Percentiles rank a stretch among this genome's conserved stretches.
Conservation (phyloP, 2,329 filamentous ascomycete genomes). For the Apiospora saccharicola region DNA sequence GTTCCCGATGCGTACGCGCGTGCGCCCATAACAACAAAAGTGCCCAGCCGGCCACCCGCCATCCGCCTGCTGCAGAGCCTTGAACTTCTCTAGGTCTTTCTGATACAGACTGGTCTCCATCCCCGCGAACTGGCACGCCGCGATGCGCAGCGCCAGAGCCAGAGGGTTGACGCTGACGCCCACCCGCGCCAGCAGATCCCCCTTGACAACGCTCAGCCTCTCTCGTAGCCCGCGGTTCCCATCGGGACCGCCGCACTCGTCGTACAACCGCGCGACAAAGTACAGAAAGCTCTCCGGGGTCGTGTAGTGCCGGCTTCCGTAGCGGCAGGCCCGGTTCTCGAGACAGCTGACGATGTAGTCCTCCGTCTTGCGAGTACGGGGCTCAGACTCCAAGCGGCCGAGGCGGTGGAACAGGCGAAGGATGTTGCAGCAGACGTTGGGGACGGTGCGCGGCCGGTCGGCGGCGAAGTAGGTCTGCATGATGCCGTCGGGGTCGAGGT, state of each 20-base stretch:
- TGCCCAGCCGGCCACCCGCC: slow-evolving; percentile 36
- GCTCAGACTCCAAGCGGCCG: no score
- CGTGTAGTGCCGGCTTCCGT: slow-evolving; percentile 32
- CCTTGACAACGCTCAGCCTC: slow-evolving; percentile 27
- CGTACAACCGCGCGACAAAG: slow-evolving; percentile 29
- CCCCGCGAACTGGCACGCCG: slow-evolving; percentile 28
- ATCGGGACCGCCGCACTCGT: no score
- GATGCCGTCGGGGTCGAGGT: slow-evolving; percentile 30
- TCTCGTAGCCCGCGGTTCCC: slow-evolving; percentile 23
- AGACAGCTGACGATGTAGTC: slow-evolving; percentile 33
- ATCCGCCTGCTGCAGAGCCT: slow-evolving; percentile 33
- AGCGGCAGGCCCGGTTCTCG: slow-evolving; percentile 30
- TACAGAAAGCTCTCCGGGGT: slow-evolving; percentile 34
- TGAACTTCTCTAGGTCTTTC: slow-evolving; percentile 29
- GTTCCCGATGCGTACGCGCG: slow-evolving; percentile 34
- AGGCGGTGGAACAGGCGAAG: no score
- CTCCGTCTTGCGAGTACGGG: slow-evolving; percentile 29
- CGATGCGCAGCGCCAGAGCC: slow-evolving; percentile 31
- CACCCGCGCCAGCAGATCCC: slow-evolving; percentile 27
- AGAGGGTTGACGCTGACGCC: slow-evolving; percentile 29
- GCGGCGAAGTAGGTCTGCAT: slow-evolving; percentile 34
- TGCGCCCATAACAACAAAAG: slow-evolving; percentile 33
- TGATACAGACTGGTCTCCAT: slow-evolving; percentile 21
- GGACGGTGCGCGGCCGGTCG: slow-evolving; percentile 31
- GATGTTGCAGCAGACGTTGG: slow-evolving; percentile 33